These are phyloP conservation scores for Acanthamoeba triangularis DNA, from an alignment of 208 protist genomes.

Conservation along the genomic window DNA sequence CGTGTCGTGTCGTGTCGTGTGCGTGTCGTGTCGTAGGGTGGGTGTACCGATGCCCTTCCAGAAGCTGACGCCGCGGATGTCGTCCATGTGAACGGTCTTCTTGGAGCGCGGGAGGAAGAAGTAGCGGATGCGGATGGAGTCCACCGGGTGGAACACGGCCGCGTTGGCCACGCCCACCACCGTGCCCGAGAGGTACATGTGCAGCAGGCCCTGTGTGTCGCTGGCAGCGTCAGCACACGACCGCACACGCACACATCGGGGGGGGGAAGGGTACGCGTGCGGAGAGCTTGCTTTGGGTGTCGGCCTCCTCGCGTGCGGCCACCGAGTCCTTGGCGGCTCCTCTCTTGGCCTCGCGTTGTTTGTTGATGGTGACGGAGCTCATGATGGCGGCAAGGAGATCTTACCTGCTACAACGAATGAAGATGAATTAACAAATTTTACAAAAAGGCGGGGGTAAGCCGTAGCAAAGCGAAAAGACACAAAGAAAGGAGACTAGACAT, in stretches of 20 bases:
- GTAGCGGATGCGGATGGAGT: constrained; percentile 75
- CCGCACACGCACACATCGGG: background rate
- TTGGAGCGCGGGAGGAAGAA: constrained; percentile 45
- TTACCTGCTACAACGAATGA: no score
- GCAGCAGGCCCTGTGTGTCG: background rate
- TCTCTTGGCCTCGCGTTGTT: background rate
- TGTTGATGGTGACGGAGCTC: constrained; percentile 15
- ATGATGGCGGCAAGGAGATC: background rate
- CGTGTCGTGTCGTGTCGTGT: background rate
- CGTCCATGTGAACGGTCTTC: constrained; percentile 19
- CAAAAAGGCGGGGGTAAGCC: no score
- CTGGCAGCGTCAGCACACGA: background rate
- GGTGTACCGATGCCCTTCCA: constrained; percentile 46
- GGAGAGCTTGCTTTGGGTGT: constrained; percentile 25
- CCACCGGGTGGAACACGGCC: constrained; percentile 70
- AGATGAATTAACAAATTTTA: no score
- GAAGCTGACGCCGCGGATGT: constrained; percentile 56
- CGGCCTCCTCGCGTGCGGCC: constrained; percentile 26
- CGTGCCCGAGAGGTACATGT: constrained; percentile 66
- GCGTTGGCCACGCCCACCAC: constrained; percentile 73
- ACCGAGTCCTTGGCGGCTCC: background rate
- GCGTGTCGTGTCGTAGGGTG: background rate
- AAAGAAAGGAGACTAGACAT: no score
- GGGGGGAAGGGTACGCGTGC: background rate
- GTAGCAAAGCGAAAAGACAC: no score